Percentiles rank a stretch among this genome's conserved stretches.
phyloP scores from a whole-genome alignment of 257 asterid species.

The Lycium ferocissimum region DNA sequence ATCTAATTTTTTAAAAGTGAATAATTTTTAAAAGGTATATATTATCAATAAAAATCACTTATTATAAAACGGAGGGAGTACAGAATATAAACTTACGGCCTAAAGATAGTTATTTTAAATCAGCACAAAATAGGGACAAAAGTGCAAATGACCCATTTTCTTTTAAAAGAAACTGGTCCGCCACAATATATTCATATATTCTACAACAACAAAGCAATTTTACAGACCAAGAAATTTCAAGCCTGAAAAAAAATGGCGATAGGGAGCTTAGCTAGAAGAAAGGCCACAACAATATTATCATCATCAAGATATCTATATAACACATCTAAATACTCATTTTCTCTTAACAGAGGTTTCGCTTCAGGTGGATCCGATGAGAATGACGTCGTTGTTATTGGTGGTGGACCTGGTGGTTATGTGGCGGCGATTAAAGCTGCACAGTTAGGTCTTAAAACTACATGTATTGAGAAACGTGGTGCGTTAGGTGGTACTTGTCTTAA shows the following conservation, averaged over 20 bases:
- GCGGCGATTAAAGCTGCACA: constrained; percentile 98
- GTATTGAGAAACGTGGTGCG: constrained; percentile 93
- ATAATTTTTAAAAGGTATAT: too few relatives aligned
- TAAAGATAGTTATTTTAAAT: too few relatives aligned
- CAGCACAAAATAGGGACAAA: too few relatives aligned
- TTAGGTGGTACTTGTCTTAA: constrained; percentile 96
- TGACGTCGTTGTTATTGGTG: constrained; percentile 90
- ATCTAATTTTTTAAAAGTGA: too few relatives aligned
- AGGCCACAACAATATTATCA: constrained; percentile 34
- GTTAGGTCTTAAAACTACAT: constrained; percentile 93
- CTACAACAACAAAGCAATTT: too few relatives aligned
- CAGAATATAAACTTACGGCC: too few relatives aligned
- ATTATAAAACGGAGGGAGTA: too few relatives aligned
- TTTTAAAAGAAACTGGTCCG: too few relatives aligned
- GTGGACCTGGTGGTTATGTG: constrained; percentile 97
- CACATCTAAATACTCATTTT: neutral
- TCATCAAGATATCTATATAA: neutral
- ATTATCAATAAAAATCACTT: too few relatives aligned
- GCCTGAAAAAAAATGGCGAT: constrained; percentile 33
- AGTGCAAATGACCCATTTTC: too few relatives aligned
- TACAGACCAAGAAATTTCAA: too few relatives aligned
- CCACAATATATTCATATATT: too few relatives aligned
- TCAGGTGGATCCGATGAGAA: constrained; percentile 49
- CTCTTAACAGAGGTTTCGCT: constrained; percentile 41
- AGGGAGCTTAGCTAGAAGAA: constrained; percentile 42